A percentile compares a stretch with the other conserved stretches of the same genome.
Evolutionary conservation across 768 basidiomycete species (phyloP).

Genomic region (Suillus fuscotomentosus): DNA sequence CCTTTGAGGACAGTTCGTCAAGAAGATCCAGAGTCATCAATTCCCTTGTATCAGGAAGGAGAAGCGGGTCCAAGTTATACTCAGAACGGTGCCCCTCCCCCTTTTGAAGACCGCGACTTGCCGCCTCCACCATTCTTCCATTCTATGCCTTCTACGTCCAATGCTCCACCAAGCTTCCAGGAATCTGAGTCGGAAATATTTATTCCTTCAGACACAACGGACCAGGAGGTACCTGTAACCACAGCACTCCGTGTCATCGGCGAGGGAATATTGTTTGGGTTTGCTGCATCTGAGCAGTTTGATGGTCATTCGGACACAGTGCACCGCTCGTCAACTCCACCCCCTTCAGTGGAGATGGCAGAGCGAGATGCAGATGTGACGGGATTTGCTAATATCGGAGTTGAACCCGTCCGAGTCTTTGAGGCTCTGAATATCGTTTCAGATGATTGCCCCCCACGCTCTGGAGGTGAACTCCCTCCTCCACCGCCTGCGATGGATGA

Average conservation of each 20-base stretch:
- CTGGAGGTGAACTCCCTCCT: constrained; percentile 55
- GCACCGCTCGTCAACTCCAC: constrained; percentile 63
- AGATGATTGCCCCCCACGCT: constrained; percentile 32
- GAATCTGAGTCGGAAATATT: constrained; percentile 80
- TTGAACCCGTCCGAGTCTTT: constrained; percentile 53
- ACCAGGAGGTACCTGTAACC: constrained; percentile 29
- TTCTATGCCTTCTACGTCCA: constrained; percentile 58
- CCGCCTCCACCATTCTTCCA: constrained; percentile 67
- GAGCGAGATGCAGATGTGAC: constrained; percentile 70
- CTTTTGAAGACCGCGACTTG: constrained; percentile 81
- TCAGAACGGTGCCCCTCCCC: constrained; percentile 68
- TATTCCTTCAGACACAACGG: constrained; percentile 45
- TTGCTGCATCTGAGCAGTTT: constrained; percentile 68
- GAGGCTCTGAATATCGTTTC: constrained; percentile 56
- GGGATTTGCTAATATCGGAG: constrained; percentile 55
- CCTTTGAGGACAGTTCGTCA: constrained; percentile 67
- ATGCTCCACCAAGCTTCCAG: constrained; percentile 67
- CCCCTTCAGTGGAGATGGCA: constrained; percentile 76
- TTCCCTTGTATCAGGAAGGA: constrained; percentile 66
- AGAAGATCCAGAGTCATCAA: constrained; percentile 61
- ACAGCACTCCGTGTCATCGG: constrained; percentile 49
- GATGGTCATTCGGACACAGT: constrained; percentile 77
- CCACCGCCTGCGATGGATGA: constrained; percentile 85
- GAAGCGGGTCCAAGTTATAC: constrained; percentile 76
- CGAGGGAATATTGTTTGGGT: constrained; percentile 80